Evolutionary conservation across 768 basidiomycete genomes (phyloP).

Genomic region (Plicaturopsis crispa): DNA sequence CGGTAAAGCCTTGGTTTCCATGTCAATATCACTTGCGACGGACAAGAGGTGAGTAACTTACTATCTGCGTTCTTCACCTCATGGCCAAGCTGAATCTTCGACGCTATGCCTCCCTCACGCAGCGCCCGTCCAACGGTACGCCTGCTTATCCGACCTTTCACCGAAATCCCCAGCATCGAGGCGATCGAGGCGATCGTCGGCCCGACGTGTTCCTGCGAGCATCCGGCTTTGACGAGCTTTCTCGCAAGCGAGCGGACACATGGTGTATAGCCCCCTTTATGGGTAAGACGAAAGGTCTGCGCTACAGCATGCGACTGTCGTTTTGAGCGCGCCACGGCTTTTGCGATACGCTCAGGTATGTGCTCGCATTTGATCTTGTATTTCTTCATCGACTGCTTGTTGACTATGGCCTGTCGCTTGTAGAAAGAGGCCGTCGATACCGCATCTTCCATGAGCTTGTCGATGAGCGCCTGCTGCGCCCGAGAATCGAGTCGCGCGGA

Average conservation of each 20-base stretch:
- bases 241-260: constrained; percentile 7
- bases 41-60: constrained; percentile 4
- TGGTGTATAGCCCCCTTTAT: constrained; percentile 8
- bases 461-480: too few species aligned
- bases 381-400: too few species aligned
- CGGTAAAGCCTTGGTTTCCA: constrained; percentile 10
- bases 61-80: constrained; percentile 5
- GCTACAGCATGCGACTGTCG: not conserved
- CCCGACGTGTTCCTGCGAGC: constrained; percentile 9
- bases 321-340: not conserved
- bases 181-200: constrained; percentile 7
- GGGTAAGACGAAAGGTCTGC: not conserved
- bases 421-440: too few species aligned
- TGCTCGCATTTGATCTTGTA: too few species aligned
- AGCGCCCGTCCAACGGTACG: constrained; percentile 11
- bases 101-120: constrained; percentile 12
- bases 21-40: too few species aligned
- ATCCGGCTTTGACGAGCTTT: constrained; percentile 9
- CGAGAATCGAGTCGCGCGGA: too few species aligned
- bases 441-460: too few species aligned
- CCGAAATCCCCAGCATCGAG: constrained; percentile 1
- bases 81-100: constrained; percentile 14
- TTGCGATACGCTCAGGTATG: not conserved
- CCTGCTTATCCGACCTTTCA: constrained; percentile 8
- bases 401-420: too few species aligned